Base-by-base conservation (phyloP, 805 yeast species). In the Kuraishia piskuri region DNA sequence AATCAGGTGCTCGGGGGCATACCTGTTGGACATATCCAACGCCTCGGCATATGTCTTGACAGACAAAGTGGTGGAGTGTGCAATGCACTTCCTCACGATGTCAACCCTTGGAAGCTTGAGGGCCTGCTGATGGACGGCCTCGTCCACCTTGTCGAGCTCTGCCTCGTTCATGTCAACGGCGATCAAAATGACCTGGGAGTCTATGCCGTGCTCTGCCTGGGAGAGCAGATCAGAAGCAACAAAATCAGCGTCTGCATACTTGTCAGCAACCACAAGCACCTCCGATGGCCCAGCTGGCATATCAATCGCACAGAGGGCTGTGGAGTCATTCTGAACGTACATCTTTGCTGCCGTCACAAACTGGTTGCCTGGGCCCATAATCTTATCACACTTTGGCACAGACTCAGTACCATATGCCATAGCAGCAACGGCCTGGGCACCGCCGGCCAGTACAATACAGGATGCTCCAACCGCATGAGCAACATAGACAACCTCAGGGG, bases 231-330 rank as follows among this genome's bases (percentile, higher is more conserved):
- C 99, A 58, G 90, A 82, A n/a, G 97, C 99, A 26, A 94, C 99
- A 69, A 89, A 94, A 63, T 90, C 96, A 22, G 96, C 92, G 70
- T 90, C 96, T 12, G 97, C 89, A 49, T 78, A 65, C 55, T 76
- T 80, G 68, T 94, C 99, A 50, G 96, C 96, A 61, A 94, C 76
- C n/a, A 92, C 99, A 55, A 94, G 76, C 22, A 94, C 99, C 72
- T 94, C 99, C 52, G 96, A 88, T 25, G 99, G 99, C 9, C 99
- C 99, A 23, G 99, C 99, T 50, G 99, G 99, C 98, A 94, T 92
- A 69, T 94, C 99, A 61, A 94, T 94, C 19, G 96, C 88, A 66
- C 97, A 94, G 64, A 91, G 74, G 7, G 99, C 98, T 57, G 85
- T 86, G 1, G 97, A 88, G 66, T 94, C 99, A 64, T 94, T 95